Evolutionary conservation across 495 filamentous ascomycete genomes (phyloP), one percentile per base, ranked within the genome.

Genomic region (Neohortaea acidophila): DNA sequence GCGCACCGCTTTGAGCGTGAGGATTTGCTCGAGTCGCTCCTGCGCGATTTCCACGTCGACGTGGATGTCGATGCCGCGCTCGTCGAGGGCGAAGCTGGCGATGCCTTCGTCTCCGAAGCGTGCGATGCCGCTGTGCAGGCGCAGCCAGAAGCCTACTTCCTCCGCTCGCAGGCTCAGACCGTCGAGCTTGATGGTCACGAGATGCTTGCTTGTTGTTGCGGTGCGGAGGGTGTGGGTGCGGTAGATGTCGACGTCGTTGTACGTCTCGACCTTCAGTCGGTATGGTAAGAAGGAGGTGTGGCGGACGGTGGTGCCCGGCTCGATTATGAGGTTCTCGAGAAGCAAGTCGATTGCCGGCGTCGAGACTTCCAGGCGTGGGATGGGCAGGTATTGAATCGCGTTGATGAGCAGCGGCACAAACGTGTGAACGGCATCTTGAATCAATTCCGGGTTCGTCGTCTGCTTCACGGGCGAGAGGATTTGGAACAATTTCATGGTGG

Each of bases 241-340:
- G 41, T 75, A 66, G 36, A 96, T 73, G 44, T 89, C 80, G 27
- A 96, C 62, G 50, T 91, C 79, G 48, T 86, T 92, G 55, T 76
- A 79, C 0, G 82, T 84, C 46, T 84, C 74, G 25, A 93, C 60
- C 26, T 78, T 74, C 38, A 94, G 66, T 26, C 75, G 72, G 57
- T 82, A 86, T 0, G 87, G 87, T 11, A 94, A 71, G 68, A 96
- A 94, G 0, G 84, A 93, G 2, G 79, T 77, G 44, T 74, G 68
- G 53, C 93, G 89, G 46, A 93, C 68, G 2, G 84, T 89, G 22
- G 63, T 66, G 15, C 87, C 87, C 0, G 87, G 87, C 47, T 96
- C 85, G 24, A 96, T 64, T 36, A 96, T 78, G 26, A 96, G 64
- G 39, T 89, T 94, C 49, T 94, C 87, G 6, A 96, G 60, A 0